Percentiles rank a stretch among this genome's conserved stretches.
Evolutionary conservation across 192 early-diverging fungal species (phyloP).

Genomic region (Coemansia asiatica): DNA sequence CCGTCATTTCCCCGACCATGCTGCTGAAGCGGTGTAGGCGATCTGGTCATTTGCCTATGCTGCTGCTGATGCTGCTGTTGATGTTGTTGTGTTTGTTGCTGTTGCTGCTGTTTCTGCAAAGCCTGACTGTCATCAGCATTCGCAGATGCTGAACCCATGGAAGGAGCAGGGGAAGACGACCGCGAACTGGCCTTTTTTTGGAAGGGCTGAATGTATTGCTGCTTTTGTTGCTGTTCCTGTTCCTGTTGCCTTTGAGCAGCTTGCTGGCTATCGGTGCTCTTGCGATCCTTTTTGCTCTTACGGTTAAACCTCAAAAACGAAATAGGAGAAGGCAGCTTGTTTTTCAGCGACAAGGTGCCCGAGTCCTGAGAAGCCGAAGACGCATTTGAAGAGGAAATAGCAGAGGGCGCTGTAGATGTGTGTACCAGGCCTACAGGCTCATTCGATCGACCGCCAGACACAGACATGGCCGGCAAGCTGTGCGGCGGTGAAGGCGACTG

Average conservation of each 20-base stretch:
- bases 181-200: neutral
- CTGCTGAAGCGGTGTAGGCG: neutral
- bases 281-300: constrained; percentile 48
- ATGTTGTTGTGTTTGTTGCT: constrained; percentile 23
- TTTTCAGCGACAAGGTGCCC: constrained; percentile 18
- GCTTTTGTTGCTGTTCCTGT: constrained; percentile 6
- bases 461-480: constrained; percentile 1
- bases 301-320: constrained; percentile 46
- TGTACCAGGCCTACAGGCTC: neutral
- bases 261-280: neutral
- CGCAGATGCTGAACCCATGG: neutral
- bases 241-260: constrained; percentile 8
- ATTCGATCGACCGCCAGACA: neutral
- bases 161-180: neutral
- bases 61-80: neutral
- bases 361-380: constrained; percentile 5
- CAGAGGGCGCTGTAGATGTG: neutral
- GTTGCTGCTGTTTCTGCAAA: neutral
- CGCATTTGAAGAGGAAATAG: constrained; percentile 9
- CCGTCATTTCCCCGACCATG: neutral
- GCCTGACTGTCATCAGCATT: neutral
- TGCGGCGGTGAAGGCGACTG: constrained; percentile 13
- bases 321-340: constrained; percentile 50
- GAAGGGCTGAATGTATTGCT: constrained; percentile 10
- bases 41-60: neutral